Evolutionary conservation across 1,284 basidiomycete genomes (phyloP), one percentile per base, ranked within the genome.

Genomic region (Leccinum cinnamomeum): DNA sequence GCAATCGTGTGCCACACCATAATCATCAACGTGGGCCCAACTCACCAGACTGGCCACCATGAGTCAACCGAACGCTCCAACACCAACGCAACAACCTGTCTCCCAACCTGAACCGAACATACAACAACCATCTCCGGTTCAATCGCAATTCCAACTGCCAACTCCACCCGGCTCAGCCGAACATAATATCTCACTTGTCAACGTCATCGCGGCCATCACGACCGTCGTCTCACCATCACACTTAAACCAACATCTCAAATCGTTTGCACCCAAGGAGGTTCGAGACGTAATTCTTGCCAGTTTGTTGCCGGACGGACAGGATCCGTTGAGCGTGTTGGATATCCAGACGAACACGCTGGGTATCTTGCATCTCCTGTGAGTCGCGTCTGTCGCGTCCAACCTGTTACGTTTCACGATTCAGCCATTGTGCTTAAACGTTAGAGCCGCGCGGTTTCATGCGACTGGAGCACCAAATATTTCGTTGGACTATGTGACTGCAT

Each of bases 291-390:
- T 84, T 54, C 75, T 87, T 7, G 79, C 82, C 3, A 79, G 81
- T 62, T 65, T 79, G 12, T 68, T 87, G 10, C 72, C 80, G 0
- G 78, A 79, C 57, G 85, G 84, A 11, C 82, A 83, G 65, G 89
- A 91, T 70, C 89, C 90, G 5, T 70, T 91, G 58, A 65, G 73
- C 3, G 68, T 87, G 11, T 75, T 92, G 51, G 81, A 89, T 65
- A 72, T 83, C 23, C 74, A 77, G 37, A 70, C 70, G 44, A 82
- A 90, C 71, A 88, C 89, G 1, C 71, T 91, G 5, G 89, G 86
- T 0, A 81, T 83, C 50, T 73, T 92, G 37, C 88, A 86, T 68
- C 87, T 92, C 48, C 71, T 92, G 90, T 91, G 68, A 76, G 88
- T 79, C 18, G 25, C 28, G 23, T 56, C 41, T 1, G 12, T 50